Base-by-base conservation (phyloP, 306 rosid species). In the Biancaea sappan region DNA sequence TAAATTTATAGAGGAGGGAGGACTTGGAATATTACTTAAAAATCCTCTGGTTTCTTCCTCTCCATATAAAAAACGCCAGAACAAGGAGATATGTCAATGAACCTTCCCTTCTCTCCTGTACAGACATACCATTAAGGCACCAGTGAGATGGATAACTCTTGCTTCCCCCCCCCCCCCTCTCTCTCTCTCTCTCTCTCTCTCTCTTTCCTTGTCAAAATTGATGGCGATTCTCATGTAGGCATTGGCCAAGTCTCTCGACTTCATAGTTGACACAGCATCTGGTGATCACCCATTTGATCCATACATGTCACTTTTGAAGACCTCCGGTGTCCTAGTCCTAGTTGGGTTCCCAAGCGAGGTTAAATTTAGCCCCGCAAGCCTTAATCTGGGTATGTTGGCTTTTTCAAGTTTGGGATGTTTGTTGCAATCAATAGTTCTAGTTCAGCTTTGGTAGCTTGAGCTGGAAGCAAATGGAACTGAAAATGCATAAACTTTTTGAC, bases 201-300 rank as follows among this genome's bases (percentile, higher is more conserved):
- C n/a, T 25, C 46, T 43, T 24, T 56, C 31, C 25, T 12, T 35
- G 41, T 58, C 71, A 51, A 64, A 54, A 75, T 47, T 79, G 50
- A 52, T 67, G 61, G 47, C 14, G 72, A 43, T 34, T 63, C 41
- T 32, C 77, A 3, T 76, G 60, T 77, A 94, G 98, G 88, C 88
- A 5, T 72, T 85, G 84, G 79, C 88, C 6, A 88, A 82, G 73
- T 85, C 97, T 1, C 73, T 87, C 4, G 97, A 93, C 84, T 93
- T 89, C 32, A 81, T 93, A 35, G 29, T 93, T 48, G 97, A 91
- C 81, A 79, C 97, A 21, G 94, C 97, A 26, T 91, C 96, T 37
- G 98, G 98, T 73, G 91, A 89, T 84, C 98, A 93, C 58, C 86
- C 85, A 1, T 88, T 91, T 83, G 97, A 92, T 86, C 90, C 90